Evolutionary conservation across 176 grass and related monocot genomes (phyloP), one percentile per base, ranked within the genome.

Genomic region (Themeda triandra): DNA sequence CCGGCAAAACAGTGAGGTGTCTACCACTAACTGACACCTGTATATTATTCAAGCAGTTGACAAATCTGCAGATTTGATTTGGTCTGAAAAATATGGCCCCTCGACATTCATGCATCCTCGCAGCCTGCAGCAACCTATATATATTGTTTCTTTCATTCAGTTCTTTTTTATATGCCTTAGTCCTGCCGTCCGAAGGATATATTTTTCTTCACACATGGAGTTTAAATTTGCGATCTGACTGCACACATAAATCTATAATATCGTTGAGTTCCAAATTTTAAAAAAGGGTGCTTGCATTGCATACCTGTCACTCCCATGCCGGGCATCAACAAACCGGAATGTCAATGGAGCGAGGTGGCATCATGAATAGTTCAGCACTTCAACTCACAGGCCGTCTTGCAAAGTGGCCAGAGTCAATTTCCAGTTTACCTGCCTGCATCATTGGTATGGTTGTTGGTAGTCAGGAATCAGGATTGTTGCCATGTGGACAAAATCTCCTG

Each of bases 21-120:
- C 79, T 49, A 25, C 62, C 87, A 85, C 82, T 59, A 84, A 84
- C 82, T 56, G 80, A 56, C 81, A 35, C 44, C 5, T 31, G 39
- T 63, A 59, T 41, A 85, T 19, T 63, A 69, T 53, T 76, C 40
- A 63, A 76, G 77, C 41, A 49, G 77, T 81, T 89, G 87, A 85
- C 78, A 63, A 23, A 85, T 89, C 83, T 76, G 9, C 51, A 15
- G 77, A 42, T 27, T 85, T 89, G 87, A 89, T 89, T 85, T 85
- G 19, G 83, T 81, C 77, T 67, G 56, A 77, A 70, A 80, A 85
- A 81, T 64, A 85, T 71, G 42, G 13, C 0, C 40, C 48, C 64
- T 69, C 71, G 18, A 65, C 71, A 25, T 89, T 89, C 78, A 86
- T 85, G 83, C 71, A 86, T 13, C 78, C 24, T 81, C 63, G 28